A percentile compares a stretch with the other conserved stretches of the same genome.
Evolutionary conservation across 2,329 filamentous ascomycete genomes (phyloP).

Genomic region (Aulographum hederae): DNA sequence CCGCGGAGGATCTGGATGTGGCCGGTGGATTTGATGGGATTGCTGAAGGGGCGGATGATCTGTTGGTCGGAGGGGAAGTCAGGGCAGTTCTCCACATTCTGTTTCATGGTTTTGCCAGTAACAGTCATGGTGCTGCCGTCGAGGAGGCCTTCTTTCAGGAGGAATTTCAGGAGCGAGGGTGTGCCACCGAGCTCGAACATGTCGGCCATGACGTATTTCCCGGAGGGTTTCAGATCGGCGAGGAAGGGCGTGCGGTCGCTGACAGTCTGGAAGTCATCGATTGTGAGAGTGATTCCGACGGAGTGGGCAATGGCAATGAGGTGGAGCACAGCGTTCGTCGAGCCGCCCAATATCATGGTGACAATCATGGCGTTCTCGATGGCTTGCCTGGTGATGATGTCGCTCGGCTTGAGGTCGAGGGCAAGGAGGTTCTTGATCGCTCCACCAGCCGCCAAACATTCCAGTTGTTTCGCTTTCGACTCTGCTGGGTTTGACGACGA

Average conservation of each 20-base stretch:
- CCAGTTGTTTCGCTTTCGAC: slow-evolving; percentile 30
- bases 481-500: slow-evolving; percentile 32
- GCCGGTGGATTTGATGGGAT: slow-evolving; percentile 53
- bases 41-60: slow-evolving; percentile 48
- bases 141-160: slow-evolving; percentile 29
- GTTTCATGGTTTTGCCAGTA: slow-evolving; percentile 29
- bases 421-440: slow-evolving; percentile 32
- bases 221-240: slow-evolving; percentile 32
- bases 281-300: slow-evolving; percentile 29
- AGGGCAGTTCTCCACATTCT: slow-evolving; percentile 34
- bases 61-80: slow-evolving; percentile 51
- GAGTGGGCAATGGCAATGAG: slow-evolving; percentile 32
- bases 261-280: slow-evolving; percentile 32
- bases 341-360: slow-evolving; percentile 30
- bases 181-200: slow-evolving; percentile 34
- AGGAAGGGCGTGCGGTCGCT: slow-evolving; percentile 31
- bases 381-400: slow-evolving; percentile 29
- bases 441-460: slow-evolving; percentile 29
- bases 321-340: slow-evolving; percentile 32
- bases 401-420: slow-evolving; percentile 29
- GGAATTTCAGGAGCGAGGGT: slow-evolving; percentile 29
- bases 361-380: slow-evolving; percentile 34
- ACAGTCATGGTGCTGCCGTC: slow-evolving; percentile 30
- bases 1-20: slow-evolving; percentile 59
- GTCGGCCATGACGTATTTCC: slow-evolving; percentile 40